Percentiles rank a stretch among this genome's conserved stretches.
Conservation (phyloP, 2,329 filamentous ascomycete genomes). For the Coleophoma eucalyptorum region DNA sequence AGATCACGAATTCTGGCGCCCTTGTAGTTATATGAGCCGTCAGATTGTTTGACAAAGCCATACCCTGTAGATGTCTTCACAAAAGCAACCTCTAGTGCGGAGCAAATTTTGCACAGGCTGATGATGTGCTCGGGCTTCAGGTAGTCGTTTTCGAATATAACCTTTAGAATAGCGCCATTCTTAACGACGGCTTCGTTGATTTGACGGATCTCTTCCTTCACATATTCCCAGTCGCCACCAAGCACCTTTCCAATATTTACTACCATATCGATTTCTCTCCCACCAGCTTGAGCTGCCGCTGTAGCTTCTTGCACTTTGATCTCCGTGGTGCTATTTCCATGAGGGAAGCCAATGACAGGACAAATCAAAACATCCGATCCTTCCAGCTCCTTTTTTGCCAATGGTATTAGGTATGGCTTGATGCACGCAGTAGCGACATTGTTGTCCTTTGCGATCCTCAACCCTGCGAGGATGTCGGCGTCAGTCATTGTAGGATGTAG, state of each 20-base stretch:
- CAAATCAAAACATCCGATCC: conserved; percentile 48
- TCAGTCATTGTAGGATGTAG: conserved; percentile 60
- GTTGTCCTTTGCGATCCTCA: conserved; percentile 42
- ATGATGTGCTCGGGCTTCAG: conserved; percentile 45
- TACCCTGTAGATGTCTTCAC: conserved; percentile 60
- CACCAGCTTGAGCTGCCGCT: conserved; percentile 43
- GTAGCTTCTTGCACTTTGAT: conserved; percentile 51
- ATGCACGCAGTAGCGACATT: conserved; percentile 53
- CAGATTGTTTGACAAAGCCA: conserved; percentile 51
- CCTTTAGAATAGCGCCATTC: conserved; percentile 47
- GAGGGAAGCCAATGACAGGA: conserved; percentile 57
- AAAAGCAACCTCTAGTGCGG: conserved; percentile 45
- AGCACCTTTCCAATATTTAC: conserved; percentile 57
- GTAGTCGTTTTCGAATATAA: conserved; percentile 61
- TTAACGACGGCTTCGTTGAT: conserved; percentile 44
- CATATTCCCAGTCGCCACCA: conserved; percentile 52
- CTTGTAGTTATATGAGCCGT: conserved; percentile 47
- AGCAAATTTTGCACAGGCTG: conserved; percentile 51
- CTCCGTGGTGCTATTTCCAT: conserved; percentile 50
- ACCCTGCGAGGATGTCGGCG: conserved; percentile 43
- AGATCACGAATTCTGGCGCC: conserved; percentile 49
- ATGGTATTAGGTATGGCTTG: conserved; percentile 51
- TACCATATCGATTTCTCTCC: conserved; percentile 56
- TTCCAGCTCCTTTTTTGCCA: conserved; percentile 42
- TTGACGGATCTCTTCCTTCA: conserved; percentile 43